phyloP scores from a whole-genome alignment of 208 protist genomes.

The Vickermania spadyakhi region DNA sequence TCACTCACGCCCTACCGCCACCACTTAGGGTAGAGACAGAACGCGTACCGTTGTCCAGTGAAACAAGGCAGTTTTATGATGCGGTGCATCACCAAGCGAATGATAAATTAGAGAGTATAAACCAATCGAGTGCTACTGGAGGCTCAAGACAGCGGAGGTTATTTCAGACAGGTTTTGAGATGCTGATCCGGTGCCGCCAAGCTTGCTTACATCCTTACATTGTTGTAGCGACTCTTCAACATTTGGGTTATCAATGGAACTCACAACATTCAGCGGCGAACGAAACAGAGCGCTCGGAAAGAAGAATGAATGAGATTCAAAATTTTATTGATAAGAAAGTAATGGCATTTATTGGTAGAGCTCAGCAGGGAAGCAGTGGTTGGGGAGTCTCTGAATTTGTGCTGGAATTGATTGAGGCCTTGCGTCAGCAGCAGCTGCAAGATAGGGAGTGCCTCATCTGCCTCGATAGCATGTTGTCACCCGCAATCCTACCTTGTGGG shows the following conservation, averaged over 20 bases:
- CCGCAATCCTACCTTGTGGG: slow-evolving; percentile 63
- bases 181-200: slow-evolving; percentile 81
- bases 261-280: background rate
- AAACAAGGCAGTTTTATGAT: slow-evolving; percentile 39
- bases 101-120: slow-evolving; percentile 23
- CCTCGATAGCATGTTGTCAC: slow-evolving; percentile 37
- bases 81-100: slow-evolving; percentile 35
- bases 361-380: slow-evolving; percentile 10
- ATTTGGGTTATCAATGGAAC: background rate
- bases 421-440: slow-evolving; percentile 29
- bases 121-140: background rate
- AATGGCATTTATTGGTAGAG: too few relatives aligned
- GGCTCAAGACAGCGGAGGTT: slow-evolving; percentile 13
- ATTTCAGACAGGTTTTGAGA: slow-evolving; percentile 71
- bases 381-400: slow-evolving; percentile 38
- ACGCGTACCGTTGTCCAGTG: too few relatives aligned
- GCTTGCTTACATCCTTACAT: slow-evolving; percentile 78
- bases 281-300: background rate
- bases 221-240: slow-evolving; percentile 44
- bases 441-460: slow-evolving; percentile 66
- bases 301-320: too few relatives aligned
- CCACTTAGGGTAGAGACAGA: too few relatives aligned
- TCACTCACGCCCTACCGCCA: slow-evolving; percentile 36
- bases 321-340: too few relatives aligned
- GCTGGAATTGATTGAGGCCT: slow-evolving; percentile 31